Conservation (phyloP, 2,329 filamentous ascomycete genomes). For the Amylocarpus encephaloides region DNA sequence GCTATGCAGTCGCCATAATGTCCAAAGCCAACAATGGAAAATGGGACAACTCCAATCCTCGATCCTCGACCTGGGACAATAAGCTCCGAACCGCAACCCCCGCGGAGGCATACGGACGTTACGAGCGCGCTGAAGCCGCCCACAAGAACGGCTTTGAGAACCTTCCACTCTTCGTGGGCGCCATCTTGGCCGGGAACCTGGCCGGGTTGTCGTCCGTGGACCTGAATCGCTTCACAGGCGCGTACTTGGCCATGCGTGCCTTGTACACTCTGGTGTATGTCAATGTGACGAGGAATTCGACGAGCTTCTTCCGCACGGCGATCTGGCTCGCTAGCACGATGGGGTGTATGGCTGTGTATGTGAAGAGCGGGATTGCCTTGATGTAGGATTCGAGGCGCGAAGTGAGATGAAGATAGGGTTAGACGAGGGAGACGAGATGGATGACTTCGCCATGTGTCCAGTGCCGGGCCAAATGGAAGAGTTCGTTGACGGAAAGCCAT, state of each 20-base stretch:
- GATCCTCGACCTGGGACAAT: conserved; percentile 31
- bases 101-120: conserved; percentile 34
- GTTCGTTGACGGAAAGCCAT: no score
- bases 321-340: conserved; percentile 1
- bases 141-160: conserved; percentile 42
- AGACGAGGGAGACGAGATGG: no score
- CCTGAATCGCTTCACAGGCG: conserved; percentile 14
- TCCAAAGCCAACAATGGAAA: conserved; percentile 31
- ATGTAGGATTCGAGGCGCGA: neutral
- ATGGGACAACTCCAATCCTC: conserved; percentile 40
- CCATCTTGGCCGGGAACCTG: conserved; percentile 38
- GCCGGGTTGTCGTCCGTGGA: conserved; percentile 28
- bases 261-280: conserved; percentile 9
- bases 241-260: conserved; percentile 6
- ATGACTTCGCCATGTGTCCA: no score
- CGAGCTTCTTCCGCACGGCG: conserved; percentile 1
- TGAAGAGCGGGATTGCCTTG: conserved; percentile 5
- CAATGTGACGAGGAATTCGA: neutral
- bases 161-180: conserved; percentile 39
- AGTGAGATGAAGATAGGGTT: no score
- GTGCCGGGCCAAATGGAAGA: no score
- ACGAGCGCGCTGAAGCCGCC: conserved; percentile 39
- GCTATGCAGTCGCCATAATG: conserved; percentile 31
- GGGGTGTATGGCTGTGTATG: conserved; percentile 1
- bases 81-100: conserved; percentile 34